A percentile compares a stretch with the other conserved stretches of the same genome.
Conservation (phyloP, 352 stramenopile species). For the Pythium dissimile region DNA sequence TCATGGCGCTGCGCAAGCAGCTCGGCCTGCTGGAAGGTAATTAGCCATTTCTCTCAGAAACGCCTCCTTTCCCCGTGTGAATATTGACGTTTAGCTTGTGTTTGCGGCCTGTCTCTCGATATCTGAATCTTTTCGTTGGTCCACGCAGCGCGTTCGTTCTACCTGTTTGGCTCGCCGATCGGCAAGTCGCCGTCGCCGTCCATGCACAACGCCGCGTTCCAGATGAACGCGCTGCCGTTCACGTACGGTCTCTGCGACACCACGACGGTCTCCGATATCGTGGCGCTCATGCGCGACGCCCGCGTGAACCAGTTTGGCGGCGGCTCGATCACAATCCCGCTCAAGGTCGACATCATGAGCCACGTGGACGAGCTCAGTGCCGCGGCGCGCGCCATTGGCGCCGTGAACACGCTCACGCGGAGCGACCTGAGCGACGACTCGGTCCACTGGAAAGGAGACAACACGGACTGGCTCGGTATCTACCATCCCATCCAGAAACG, state of each 20-base stretch:
- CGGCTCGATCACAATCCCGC: constrained; percentile 96
- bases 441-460: constrained; percentile 87
- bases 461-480: constrained; percentile 99
- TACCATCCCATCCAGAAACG: constrained; percentile 87
- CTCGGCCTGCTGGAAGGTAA: constrained; percentile 83
- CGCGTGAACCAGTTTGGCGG: constrained; percentile 83
- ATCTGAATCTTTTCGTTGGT: not conserved
- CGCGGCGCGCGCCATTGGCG: constrained; percentile 95
- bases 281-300: constrained; percentile 34
- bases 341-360: constrained; percentile 95
- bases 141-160: constrained; percentile 81
- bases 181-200: constrained; percentile 93
- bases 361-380: constrained; percentile 92
- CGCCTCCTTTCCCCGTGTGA: not conserved
- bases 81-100: constrained; percentile 6
- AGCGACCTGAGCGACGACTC: constrained; percentile 37
- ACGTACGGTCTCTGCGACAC: constrained; percentile 89
- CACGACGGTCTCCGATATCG: constrained; percentile 37
- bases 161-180: constrained; percentile 96
- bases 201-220: constrained; percentile 97
- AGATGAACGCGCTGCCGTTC: constrained; percentile 82
- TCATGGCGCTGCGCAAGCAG: constrained; percentile 85
- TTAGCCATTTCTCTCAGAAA: constrained; percentile 33
- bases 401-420: constrained; percentile 96
- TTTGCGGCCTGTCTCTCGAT: not conserved